Evolutionary conservation across 2,329 filamentous ascomycete genomes (phyloP), one percentile per base, ranked within the genome.

Genomic region (Plectosphaerella sp.): DNA sequence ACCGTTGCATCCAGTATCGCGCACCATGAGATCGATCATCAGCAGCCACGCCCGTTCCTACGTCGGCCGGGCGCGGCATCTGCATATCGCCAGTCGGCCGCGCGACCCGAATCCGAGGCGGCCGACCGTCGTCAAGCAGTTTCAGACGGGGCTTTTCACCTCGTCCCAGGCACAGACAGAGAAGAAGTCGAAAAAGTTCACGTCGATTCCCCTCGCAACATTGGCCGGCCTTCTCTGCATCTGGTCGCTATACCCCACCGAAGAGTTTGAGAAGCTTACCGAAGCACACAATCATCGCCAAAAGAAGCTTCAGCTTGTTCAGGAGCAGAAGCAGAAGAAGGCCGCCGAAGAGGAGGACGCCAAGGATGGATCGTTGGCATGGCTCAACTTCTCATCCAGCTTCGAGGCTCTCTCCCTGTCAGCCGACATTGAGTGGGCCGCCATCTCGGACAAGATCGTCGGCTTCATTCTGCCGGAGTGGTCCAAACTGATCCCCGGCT

Each of bases 391-490:
- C 54, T 64, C 74, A 2, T 67, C 63, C 16, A 68, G 68, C 18
- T 76, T 83, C 53, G 74, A 77, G 58, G 68, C 74, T 18, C 77
- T 90, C 49, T 79, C 83, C 14, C 65, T 75, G 14, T 64, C 77
- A 3, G 74, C 78, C 18, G 77, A 82, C 58, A 68, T 79, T 4
- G 77, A 86, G 62, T 84, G 82, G 78, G 66, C 71, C 5, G 66
- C 64, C 1, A 61, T 84, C 10, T 75, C 82, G 2, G 80, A 83
- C 57, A 78, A 73, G 57, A 66, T 96, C 24, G 84, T 87, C 37
- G 85, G 83, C 62, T 79, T 82, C 57, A 84, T 97, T 35, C 70
- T 95, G 3, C 93, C 93, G 0, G 84, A 88, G 42, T 97, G 93
- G 93, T 84, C 88, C 35, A 87, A 84, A 57, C 66, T 83, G 42